Conservation (phyloP, 176 grass and related monocot genomes). For the Oryza brachyantha region DNA sequence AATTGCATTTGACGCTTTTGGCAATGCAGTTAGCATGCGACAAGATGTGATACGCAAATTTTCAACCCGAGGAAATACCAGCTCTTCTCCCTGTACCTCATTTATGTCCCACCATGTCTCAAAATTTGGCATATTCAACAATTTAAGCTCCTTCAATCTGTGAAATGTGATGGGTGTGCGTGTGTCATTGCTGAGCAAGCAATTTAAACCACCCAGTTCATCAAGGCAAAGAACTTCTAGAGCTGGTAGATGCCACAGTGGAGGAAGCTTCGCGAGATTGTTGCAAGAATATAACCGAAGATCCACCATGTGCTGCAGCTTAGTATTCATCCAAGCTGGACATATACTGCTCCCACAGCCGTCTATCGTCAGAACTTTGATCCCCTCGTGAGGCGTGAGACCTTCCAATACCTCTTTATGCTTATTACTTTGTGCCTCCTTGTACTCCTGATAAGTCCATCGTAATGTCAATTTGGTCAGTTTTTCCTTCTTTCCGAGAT, state of each 20-base stretch:
- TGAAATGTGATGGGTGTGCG: not conserved
- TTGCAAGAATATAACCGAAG: not conserved
- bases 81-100: not conserved
- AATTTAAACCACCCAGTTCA: not conserved
- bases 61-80: no score
- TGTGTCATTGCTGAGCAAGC: not conserved
- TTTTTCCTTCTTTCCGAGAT: not conserved
- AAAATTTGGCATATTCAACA: rapidly evolving
- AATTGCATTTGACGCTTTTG: not conserved
- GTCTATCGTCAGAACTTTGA: not conserved
- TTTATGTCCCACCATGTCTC: not conserved
- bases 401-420: not conserved
- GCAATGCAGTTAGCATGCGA: not conserved
- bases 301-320: not conserved
- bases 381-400: not conserved
- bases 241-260: not conserved
- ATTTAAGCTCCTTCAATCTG: not conserved
- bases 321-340: not conserved
- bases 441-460: not conserved
- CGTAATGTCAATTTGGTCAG: not conserved
- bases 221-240: not conserved
- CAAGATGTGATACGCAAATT: not conserved
- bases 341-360: no score
- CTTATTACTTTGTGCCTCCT: not conserved
- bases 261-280: not conserved